A percentile compares a stretch with the other conserved stretches of the same genome.
Conservation (phyloP, 441 rosid genomes). For the Metrosideros polymorpha region DNA sequence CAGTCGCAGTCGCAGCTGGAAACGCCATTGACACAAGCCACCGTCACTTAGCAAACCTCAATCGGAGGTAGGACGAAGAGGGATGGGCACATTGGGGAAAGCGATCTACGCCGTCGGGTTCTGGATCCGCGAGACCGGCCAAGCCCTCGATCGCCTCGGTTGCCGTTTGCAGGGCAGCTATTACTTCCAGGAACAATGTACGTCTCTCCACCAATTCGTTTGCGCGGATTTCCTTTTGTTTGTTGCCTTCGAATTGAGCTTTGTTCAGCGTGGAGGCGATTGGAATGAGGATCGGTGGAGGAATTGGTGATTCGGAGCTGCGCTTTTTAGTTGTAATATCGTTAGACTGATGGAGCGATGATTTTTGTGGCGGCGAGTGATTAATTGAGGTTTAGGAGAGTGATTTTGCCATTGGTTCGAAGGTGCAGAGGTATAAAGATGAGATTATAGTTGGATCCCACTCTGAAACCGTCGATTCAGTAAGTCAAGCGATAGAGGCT, state of each 20-base stretch:
- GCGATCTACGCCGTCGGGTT: conserved; percentile 56
- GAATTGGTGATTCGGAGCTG: not conserved
- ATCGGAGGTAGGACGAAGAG: not conserved
- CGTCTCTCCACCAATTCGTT: not conserved
- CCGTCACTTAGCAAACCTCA: not conserved
- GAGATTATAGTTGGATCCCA: not conserved
- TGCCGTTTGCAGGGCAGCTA: conserved; percentile 6
- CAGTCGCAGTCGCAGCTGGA: not conserved
- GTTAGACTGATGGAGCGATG: not conserved
- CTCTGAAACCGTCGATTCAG: not conserved
- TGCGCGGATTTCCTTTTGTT: not conserved
- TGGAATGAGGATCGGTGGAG: not conserved
- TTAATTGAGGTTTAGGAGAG: not conserved
- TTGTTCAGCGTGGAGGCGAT: not conserved
- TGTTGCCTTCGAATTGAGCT: not conserved
- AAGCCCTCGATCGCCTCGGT: conserved; percentile 10
- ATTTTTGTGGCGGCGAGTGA: not conserved
- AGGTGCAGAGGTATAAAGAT: not conserved
- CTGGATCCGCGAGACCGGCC: conserved; percentile 52
- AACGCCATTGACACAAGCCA: not conserved
- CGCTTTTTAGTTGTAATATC: not conserved
- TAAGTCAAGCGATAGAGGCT: not conserved
- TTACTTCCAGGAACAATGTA: conserved; percentile 11
- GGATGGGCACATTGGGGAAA: conserved; percentile 46
- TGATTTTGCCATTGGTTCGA: not conserved